A percentile compares a stretch with the other conserved stretches of the same genome.
Conservation (phyloP, 2,329 filamentous ascomycete genomes). For the Fusarium xylarioides region DNA sequence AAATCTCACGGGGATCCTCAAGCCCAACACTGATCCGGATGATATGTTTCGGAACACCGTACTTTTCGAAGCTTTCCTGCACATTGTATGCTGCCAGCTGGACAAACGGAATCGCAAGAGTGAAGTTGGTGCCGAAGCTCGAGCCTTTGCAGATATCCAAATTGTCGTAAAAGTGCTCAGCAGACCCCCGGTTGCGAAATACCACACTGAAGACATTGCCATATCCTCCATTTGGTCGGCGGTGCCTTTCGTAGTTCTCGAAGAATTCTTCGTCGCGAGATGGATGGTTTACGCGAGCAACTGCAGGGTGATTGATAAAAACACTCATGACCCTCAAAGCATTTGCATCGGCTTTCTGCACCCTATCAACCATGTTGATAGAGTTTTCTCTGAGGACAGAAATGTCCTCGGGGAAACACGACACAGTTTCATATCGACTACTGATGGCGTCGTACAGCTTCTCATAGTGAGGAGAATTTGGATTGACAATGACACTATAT, state of each 20-base stretch:
- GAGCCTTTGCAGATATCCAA: neutral
- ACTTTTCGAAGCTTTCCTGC: neutral
- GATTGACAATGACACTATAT: neutral
- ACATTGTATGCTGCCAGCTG: neutral
- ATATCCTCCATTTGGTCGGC: neutral
- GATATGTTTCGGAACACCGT: neutral
- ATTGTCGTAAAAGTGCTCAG: neutral
- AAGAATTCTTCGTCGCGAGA: neutral
- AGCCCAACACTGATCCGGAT: neutral
- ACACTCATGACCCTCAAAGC: neutral
- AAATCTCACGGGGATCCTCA: neutral
- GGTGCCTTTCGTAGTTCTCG: neutral
- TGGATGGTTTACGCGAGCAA: neutral
- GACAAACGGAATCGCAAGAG: neutral
- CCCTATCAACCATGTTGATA: neutral
- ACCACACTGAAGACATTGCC: neutral
- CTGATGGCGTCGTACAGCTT: neutral
- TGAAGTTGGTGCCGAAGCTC: neutral
- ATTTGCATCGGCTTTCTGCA: neutral
- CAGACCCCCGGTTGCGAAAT: neutral
- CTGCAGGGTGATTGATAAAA: neutral
- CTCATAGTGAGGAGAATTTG: neutral
- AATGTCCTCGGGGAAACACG: neutral
- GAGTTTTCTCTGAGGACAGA: neutral
- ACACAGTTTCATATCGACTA: rapidly evolving